Base-by-base conservation (phyloP, 1,284 basidiomycete genomes). In the Malassezia obtusa region DNA sequence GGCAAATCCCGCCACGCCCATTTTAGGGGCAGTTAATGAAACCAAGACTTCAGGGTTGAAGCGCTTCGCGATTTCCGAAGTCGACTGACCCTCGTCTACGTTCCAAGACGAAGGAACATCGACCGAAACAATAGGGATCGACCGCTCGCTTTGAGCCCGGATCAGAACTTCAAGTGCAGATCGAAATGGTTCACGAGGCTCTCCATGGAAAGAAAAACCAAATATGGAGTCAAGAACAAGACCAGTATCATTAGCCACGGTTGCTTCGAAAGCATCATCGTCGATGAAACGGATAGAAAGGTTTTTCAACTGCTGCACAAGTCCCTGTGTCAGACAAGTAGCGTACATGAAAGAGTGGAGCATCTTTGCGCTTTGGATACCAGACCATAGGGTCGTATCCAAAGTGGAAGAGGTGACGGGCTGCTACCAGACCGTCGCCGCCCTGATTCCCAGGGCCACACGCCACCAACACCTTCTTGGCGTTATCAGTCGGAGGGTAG, bases 81-180 rank as follows among this genome's bases (percentile, higher is more conserved):
- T 25, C 6, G 21, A 4, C 11, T 38, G 47, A 1, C 91, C 90
- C 32, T 79, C 75, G 61, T 92, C 88, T 24, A 96, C 89, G 64
- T 89, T 83, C 91, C 91, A 98, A 3, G 90, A 92, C 1, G 86
- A 89, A 0, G 94, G 94, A 50, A 98, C 91, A 72, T 99, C 94
- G 7, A 96, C 85, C 1, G 68, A 71, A 12, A 74, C 59, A 35
- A 74, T 63, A 15, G 68, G 71, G 22, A 61, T 60, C 15, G 21
- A 4, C 1, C 22, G 32, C 2, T 28, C 19, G 2, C 26, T 35
- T 28, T 46, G 47, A 2, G 33, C 38, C 3, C n/a, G 14, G 12
- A 62, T 62, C 41, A 98, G 78, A 3, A 85, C 77, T 1, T 81
- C 78, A 2, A 98, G 79, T 14, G 84, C 83, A 0, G 75, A 68